Evolutionary conservation across 345 rosid genomes (phyloP).

Genomic region (Carallia brachiata): DNA sequence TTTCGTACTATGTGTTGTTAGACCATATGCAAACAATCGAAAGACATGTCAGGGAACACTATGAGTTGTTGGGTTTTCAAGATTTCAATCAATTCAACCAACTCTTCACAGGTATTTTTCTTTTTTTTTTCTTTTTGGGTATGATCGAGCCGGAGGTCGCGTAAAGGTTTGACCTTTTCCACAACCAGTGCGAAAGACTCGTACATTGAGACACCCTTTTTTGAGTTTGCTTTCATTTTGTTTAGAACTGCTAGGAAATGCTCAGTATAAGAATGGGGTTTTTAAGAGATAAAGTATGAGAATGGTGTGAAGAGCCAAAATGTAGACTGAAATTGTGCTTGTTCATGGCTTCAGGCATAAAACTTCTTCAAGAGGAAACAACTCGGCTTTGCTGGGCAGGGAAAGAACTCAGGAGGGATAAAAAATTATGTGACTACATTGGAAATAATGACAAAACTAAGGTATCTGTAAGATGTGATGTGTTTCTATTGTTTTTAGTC

Average conservation of each 20-base stretch:
- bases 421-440: slow-evolving; percentile 17
- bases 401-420: slow-evolving; percentile 17
- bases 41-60: not conserved
- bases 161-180: no score
- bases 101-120: not conserved
- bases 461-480: slow-evolving; percentile 4
- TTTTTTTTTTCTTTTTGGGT: not conserved
- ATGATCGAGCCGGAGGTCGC: no score
- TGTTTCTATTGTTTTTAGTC: not conserved
- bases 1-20: not conserved
- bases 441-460: slow-evolving; percentile 26
- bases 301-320: no score
- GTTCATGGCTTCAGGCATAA: not conserved
- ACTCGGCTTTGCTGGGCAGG: slow-evolving; percentile 20
- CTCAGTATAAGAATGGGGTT: no score
- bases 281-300: no score
- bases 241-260: no score
- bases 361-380: slow-evolving; percentile 1
- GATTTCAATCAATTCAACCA: not conserved
- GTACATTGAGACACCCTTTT: no score
- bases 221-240: no score
- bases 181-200: no score
- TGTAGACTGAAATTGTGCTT: not conserved
- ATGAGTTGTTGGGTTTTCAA: slow-evolving; percentile 3
- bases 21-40: not conserved